phyloP scores from a whole-genome alignment of 208 protist genomes.

The Leishmania gerbilli region DNA sequence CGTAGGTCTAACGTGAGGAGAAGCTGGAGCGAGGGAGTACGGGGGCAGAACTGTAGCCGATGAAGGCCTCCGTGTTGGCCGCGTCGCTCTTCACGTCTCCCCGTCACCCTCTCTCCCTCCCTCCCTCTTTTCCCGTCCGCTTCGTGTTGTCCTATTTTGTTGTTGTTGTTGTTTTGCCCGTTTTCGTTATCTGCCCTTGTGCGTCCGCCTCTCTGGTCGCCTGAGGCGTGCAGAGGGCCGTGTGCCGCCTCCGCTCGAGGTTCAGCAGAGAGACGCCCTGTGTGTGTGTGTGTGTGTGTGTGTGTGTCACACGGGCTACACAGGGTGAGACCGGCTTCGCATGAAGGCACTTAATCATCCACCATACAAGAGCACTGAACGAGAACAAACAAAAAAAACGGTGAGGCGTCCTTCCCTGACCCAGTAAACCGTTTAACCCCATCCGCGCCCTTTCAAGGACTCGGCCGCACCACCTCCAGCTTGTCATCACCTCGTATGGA shows the following conservation, averaged over 20 bases:
- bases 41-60: background rate
- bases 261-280: background rate
- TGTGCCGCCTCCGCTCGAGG: background rate
- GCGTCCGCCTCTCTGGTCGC: background rate
- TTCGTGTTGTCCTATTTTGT: background rate
- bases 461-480: background rate
- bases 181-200: background rate
- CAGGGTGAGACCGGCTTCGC: background rate
- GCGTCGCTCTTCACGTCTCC: background rate
- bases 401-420: background rate
- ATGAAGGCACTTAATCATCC: background rate
- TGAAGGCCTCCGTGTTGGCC: background rate
- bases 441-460: background rate
- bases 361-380: background rate
- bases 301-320: background rate
- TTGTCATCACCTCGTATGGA: background rate
- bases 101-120: background rate
- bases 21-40: background rate
- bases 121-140: background rate
- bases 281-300: no score
- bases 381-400: background rate
- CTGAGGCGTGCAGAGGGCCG: no score
- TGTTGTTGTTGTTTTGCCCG: background rate
- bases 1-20: background rate
- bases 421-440: background rate